These are phyloP conservation scores for Saprolegnia diclina DNA, from an alignment of 352 stramenopile species.

Conservation along the genomic window DNA sequence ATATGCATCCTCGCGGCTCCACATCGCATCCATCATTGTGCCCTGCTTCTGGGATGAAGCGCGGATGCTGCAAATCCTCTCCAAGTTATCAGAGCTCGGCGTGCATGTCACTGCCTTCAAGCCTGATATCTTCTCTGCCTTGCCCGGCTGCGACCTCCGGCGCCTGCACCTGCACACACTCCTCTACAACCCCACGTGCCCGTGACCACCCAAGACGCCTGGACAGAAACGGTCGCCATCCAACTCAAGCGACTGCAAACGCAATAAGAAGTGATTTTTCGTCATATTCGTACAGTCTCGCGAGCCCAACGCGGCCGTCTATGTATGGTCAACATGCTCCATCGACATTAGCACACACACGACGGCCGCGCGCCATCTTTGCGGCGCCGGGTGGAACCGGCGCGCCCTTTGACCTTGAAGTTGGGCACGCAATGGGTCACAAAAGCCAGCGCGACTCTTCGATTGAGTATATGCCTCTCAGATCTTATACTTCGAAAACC, in stretches of 20 bases:
- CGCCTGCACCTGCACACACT: slow-evolving; percentile 13
- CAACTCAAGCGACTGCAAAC: no score
- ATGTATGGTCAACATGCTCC: slow-evolving; percentile 4
- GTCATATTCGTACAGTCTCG: neutral
- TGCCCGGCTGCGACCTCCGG: slow-evolving; percentile 11
- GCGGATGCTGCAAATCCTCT: neutral
- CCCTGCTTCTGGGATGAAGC: slow-evolving; percentile 21
- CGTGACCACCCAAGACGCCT: neutral
- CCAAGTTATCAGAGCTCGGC: slow-evolving; percentile 9
- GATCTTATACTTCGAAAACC: neutral
- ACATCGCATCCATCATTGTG: slow-evolving; percentile 16
- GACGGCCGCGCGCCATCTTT: neutral
- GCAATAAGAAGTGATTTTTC: neutral
- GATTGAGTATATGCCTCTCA: neutral
- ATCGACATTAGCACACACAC: neutral
- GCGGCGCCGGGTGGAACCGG: neutral
- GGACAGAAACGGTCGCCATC: neutral
- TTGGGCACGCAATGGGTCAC: neutral
- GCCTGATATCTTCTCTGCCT: slow-evolving; percentile 22
- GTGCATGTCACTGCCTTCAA: slow-evolving; percentile 25
- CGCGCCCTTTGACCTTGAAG: neutral
- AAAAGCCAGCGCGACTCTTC: neutral
- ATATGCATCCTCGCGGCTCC: neutral
- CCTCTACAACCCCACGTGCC: slow-evolving; percentile 16
- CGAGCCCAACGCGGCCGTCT: neutral